phyloP scores from a whole-genome alignment of 2,329 filamentous ascomycete genomes.

The Rachicladosporium sp. region DNA sequence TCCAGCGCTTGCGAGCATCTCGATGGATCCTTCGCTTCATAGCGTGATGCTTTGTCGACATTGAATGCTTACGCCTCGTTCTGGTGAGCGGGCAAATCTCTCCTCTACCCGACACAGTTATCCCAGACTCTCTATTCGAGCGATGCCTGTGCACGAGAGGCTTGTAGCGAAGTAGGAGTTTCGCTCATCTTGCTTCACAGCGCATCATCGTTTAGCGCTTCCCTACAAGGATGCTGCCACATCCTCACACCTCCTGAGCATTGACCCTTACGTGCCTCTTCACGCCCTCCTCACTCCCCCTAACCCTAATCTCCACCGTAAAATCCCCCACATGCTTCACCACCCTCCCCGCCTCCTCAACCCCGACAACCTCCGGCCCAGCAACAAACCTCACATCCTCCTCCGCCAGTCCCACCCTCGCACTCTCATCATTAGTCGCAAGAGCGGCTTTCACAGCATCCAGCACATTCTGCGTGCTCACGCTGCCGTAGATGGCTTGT shows the following conservation, averaged over 20 bases:
- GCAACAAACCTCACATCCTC: slow-evolving; percentile 39
- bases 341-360: slow-evolving; percentile 28
- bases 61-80: too few species aligned
- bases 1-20: too few species aligned
- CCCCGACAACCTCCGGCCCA: slow-evolving; percentile 18
- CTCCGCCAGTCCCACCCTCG: slow-evolving; percentile 36
- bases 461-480: slow-evolving; percentile 41
- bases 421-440: slow-evolving; percentile 39
- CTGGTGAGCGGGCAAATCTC: too few species aligned
- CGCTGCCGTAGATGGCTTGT: slow-evolving; percentile 39
- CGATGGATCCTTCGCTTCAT: too few species aligned
- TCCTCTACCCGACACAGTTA: too few species aligned
- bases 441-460: slow-evolving; percentile 36
- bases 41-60: too few species aligned
- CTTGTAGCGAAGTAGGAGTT: too few species aligned
- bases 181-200: too few species aligned
- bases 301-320: slow-evolving; percentile 38
- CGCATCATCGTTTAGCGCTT: too few species aligned
- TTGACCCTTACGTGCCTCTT: slow-evolving; percentile 31
- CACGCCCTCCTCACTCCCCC: slow-evolving; percentile 32
- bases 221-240: too few species aligned
- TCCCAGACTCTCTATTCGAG: too few species aligned
- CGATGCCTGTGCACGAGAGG: too few species aligned
- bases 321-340: slow-evolving; percentile 40
- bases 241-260: slow-evolving; percentile 20